Conservation (phyloP, 148 eudicot species). For the Gaultheria prostrata region DNA sequence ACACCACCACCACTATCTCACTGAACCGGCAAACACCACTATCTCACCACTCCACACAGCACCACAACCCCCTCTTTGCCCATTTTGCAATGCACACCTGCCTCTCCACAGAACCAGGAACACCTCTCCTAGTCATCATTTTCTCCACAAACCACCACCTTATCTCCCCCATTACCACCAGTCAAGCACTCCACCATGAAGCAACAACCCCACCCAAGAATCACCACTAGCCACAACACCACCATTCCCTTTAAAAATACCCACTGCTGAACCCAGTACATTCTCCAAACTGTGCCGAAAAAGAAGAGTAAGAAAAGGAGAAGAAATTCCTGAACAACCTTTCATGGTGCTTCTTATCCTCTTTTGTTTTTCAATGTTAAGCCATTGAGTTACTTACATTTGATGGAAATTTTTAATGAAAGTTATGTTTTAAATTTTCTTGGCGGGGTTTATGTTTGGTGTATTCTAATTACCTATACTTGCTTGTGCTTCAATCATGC, state of each 20-base stretch:
- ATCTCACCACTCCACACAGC: background rate
- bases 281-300: background rate
- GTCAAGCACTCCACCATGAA: background rate
- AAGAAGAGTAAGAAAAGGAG: background rate
- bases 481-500: background rate
- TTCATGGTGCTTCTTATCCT: background rate
- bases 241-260: background rate
- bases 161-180: background rate
- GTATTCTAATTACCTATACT: background rate
- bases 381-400: background rate
- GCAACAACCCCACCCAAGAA: background rate
- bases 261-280: background rate
- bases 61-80: background rate
- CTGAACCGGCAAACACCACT: background rate
- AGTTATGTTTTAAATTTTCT: background rate
- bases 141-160: background rate
- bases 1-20: background rate
- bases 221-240: background rate
- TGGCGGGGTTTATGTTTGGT: background rate
- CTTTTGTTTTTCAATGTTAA: background rate
- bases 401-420: background rate
- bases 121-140: background rate
- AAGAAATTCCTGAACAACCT: background rate
- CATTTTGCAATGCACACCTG: background rate
- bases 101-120: background rate